Conservation (phyloP, 2,329 filamentous ascomycete species). For the Fusarium chlamydosporum region DNA sequence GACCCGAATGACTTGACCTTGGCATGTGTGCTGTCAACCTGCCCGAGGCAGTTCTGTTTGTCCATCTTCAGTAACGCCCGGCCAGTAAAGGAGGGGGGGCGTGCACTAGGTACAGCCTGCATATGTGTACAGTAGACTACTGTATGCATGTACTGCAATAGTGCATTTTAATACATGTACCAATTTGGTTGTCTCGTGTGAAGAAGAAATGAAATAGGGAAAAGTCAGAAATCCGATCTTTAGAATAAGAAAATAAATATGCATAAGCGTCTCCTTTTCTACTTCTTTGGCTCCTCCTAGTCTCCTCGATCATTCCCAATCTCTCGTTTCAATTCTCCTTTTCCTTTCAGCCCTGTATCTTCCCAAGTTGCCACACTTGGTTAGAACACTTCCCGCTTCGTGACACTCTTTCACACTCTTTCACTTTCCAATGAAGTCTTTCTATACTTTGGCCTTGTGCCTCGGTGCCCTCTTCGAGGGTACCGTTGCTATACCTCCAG, state of each 20-base stretch:
- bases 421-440: slow-evolving; percentile 18
- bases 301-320: slow-evolving; percentile 12
- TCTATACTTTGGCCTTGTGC: slow-evolving; percentile 24
- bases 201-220: background rate
- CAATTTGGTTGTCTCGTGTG: slow-evolving; percentile 6
- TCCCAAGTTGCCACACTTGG: slow-evolving; percentile 12
- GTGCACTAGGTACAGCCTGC: slow-evolving; percentile 15
- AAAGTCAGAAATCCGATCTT: background rate
- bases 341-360: slow-evolving; percentile 7
- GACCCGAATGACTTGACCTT: slow-evolving; percentile 1
- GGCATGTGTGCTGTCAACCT: slow-evolving; percentile 20
- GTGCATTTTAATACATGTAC: slow-evolving; percentile 8
- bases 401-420: background rate
- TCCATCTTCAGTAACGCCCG: slow-evolving; percentile 27
- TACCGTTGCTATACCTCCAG: slow-evolving; percentile 15
- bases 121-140: no score
- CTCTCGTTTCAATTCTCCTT: slow-evolving; percentile 11
- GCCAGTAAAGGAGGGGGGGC: background rate
- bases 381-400: slow-evolving; percentile 3
- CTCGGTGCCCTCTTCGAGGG: slow-evolving; percentile 18
- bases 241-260: slow-evolving; percentile 27
- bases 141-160: background rate
- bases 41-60: slow-evolving; percentile 1
- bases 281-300: slow-evolving; percentile 2
- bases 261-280: slow-evolving; percentile 2